phyloP scores from a whole-genome alignment of 495 filamentous ascomycete species.

The Chaetomidium leptoderma region DNA sequence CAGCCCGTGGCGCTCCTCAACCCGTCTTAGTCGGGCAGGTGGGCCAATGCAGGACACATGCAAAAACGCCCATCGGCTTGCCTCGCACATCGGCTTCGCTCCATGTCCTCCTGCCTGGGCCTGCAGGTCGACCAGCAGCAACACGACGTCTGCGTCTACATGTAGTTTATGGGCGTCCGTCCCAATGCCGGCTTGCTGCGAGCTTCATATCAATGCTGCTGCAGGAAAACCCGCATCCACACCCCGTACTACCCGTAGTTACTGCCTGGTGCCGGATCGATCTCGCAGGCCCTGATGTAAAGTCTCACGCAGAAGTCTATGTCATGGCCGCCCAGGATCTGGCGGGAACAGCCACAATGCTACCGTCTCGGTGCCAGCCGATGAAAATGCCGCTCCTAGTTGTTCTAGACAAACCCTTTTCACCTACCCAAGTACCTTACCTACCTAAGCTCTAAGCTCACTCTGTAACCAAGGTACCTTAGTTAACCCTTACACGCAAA shows the following conservation, averaged over 20 bases:
- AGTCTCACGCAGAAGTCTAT: neutral
- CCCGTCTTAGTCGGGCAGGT: constrained; percentile 11
- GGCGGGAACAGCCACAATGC: constrained; percentile 4
- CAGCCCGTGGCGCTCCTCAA: neutral
- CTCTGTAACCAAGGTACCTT: no score
- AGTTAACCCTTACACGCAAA: neutral
- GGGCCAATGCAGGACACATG: constrained; percentile 12
- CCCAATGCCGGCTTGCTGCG: neutral
- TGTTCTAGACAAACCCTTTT: neutral
- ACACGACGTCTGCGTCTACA: neutral
- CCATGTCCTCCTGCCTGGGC: neutral
- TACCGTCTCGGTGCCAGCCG: neutral
- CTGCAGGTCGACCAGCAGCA: neutral
- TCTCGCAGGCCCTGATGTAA: neutral
- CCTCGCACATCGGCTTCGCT: no score
- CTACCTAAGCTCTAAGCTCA: no score
- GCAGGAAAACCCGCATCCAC: no score
- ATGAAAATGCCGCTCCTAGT: constrained; percentile 8
- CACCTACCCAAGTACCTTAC: no score
- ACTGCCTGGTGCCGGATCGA: neutral
- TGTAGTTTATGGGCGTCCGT: neutral
- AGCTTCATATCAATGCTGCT: neutral
- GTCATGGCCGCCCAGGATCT: neutral
- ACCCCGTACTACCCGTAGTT: no score
- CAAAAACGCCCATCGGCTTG: neutral